Percentiles rank a stretch among this genome's conserved stretches.
Conservation (phyloP, 768 basidiomycete species). For the Pleurotus giganteus region DNA sequence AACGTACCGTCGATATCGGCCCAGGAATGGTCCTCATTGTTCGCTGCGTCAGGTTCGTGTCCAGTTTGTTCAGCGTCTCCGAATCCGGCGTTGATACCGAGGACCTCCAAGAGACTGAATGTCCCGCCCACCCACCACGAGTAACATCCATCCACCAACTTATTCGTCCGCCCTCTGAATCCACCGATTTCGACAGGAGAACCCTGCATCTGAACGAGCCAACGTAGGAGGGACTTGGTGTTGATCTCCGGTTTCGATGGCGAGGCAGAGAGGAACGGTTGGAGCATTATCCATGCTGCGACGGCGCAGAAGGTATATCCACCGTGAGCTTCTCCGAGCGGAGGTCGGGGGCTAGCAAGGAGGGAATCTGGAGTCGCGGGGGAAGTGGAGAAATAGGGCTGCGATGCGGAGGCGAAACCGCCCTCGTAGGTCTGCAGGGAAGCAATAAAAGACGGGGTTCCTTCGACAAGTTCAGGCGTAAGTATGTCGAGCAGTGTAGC, state of each 20-base stretch:
- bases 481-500: slow-evolving; percentile 83
- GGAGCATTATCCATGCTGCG: slow-evolving; percentile 79
- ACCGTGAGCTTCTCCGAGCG: slow-evolving; percentile 95
- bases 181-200: slow-evolving; percentile 82
- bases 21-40: slow-evolving; percentile 42
- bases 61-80: slow-evolving; percentile 28
- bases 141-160: slow-evolving; percentile 99
- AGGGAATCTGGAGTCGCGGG: slow-evolving; percentile 20
- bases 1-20: slow-evolving; percentile 66
- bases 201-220: slow-evolving; percentile 88
- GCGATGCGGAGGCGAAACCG: slow-evolving; percentile 81
- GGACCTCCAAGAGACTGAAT: slow-evolving; percentile 71
- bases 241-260: slow-evolving; percentile 42
- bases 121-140: slow-evolving; percentile 99
- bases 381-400: slow-evolving; percentile 54
- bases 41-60: slow-evolving; percentile 17
- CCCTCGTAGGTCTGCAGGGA: slow-evolving; percentile 98
- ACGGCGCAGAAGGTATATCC: slow-evolving; percentile 96
- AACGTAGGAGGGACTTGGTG: slow-evolving; percentile 60
- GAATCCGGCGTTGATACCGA: slow-evolving; percentile 38
- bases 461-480: slow-evolving; percentile 81
- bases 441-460: slow-evolving; percentile 76
- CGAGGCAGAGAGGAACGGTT: slow-evolving; percentile 43
- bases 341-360: slow-evolving; percentile 54
- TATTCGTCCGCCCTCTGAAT: slow-evolving; percentile 92